phyloP scores from a whole-genome alignment of 2,329 filamentous ascomycete genomes.

The Sporothrix inflata region DNA sequence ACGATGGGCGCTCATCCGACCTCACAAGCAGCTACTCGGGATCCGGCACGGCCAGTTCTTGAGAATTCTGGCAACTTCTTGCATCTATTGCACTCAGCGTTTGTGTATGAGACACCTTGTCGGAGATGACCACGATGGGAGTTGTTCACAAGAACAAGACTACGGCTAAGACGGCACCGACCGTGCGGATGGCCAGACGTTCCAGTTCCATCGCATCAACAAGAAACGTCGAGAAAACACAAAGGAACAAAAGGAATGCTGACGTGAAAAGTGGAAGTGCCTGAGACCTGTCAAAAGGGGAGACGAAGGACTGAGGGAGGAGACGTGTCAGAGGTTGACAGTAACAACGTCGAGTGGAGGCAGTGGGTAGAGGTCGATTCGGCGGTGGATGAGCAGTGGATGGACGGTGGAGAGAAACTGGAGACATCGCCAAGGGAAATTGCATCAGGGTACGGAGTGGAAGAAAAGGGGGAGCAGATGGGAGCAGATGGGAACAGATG shows the following conservation, averaged over 20 bases:
- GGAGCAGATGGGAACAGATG: neutral
- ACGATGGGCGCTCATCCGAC: neutral
- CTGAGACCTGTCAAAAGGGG: neutral
- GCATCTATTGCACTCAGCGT: neutral
- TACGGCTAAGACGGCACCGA: constrained; percentile 13
- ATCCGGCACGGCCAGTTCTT: neutral
- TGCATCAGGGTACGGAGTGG: neutral
- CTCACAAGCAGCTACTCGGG: neutral
- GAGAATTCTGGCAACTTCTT: neutral
- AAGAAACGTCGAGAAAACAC: constrained; percentile 6
- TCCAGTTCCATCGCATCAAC: constrained; percentile 2
- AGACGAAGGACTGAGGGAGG: neutral
- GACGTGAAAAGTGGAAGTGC: neutral
- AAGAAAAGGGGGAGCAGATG: neutral
- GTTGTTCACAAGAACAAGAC: neutral
- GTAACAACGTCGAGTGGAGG: neutral
- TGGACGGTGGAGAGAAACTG: neutral
- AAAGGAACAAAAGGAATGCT: neutral
- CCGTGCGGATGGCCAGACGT: neutral
- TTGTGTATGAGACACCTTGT: neutral
- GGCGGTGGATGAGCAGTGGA: neutral
- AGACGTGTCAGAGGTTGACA: neutral
- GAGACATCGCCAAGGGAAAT: neutral
- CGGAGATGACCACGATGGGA: neutral
- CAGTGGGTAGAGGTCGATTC: neutral